Conservation (phyloP, 2,329 filamentous ascomycete species). For the Cercospora berteroae region DNA sequence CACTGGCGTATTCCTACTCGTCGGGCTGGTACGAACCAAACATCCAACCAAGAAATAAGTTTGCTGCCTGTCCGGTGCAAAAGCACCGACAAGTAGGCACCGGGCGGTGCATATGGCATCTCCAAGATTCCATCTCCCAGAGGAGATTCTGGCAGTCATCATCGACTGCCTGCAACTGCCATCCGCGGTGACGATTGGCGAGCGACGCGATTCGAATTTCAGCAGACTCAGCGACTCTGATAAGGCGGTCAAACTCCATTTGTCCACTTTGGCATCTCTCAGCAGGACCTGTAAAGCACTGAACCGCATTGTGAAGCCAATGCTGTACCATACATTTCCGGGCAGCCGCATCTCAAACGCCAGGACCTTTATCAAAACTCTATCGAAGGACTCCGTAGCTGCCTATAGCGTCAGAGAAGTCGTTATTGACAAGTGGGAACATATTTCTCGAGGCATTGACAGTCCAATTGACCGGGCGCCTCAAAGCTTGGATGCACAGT, state of each 20-base stretch:
- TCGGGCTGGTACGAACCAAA: neutral
- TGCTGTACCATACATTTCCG: conserved; percentile 13
- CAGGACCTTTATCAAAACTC: conserved; percentile 12
- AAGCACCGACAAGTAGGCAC: neutral
- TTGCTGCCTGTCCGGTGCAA: neutral
- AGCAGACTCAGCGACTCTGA: conserved; percentile 9
- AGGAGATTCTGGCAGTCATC: conserved; percentile 13
- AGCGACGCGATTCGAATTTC: conserved; percentile 9
- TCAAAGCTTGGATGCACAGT: conserved; percentile 13
- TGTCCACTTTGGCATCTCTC: conserved; percentile 12
- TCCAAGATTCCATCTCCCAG: conserved; percentile 13
- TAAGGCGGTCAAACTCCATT: conserved; percentile 10
- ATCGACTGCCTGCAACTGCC: conserved; percentile 8
- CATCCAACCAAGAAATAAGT: neutral
- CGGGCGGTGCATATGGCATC: conserved; percentile 7
- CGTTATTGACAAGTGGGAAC: conserved; percentile 18
- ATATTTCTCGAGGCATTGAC: conserved; percentile 1
- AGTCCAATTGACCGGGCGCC: conserved; percentile 10
- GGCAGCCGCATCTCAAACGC: conserved; percentile 12
- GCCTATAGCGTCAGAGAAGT: conserved; percentile 6
- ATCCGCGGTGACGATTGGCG: conserved; percentile 10
- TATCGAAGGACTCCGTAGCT: conserved; percentile 1
- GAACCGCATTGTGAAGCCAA: conserved; percentile 14
- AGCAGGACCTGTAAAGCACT: conserved; percentile 10
- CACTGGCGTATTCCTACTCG: neutral